Base-by-base conservation (phyloP, 495 filamentous ascomycete species). In the Xylaria intraflava region DNA sequence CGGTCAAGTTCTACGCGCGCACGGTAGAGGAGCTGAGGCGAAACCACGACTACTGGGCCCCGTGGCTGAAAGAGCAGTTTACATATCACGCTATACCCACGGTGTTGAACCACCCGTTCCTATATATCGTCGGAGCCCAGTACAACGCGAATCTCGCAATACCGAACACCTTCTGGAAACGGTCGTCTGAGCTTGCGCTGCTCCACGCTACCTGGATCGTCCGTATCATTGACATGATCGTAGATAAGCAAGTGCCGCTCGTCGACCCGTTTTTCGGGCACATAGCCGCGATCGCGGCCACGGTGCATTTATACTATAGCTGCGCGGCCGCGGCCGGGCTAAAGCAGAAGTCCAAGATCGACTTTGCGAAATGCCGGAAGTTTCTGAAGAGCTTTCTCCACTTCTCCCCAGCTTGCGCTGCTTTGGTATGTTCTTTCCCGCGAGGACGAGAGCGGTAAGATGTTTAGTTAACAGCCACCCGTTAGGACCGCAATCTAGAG, bases 211-310 rank as follows among this genome's bases (percentile, higher is more conserved):
- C 72, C 7, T 76, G 72, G 72, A 60, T 76, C 41, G 72, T 76
- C 22, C 70, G 72, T n/a, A 64, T 76, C 60, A 74, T 76, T 41
- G 72, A 76, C 49, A 76, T 76, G 72, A 69, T 74, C 7, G 61
- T 66, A 5, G 72, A 76, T 24, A 74, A 72, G 62, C 65, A 73
- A 33, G 57, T 76, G 50, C 65, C 67, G 31, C 55, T 76, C 2
- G 69, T 72, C 14, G 72, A 76, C 48, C 72, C 72, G 0, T 76
- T 74, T 57, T 72, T 76, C 36, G 72, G 69, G 17, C 72, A 76
- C 33, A 62, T 63, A 10, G 72, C 71, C 7, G 69, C 69, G 12
- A 74, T 76, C 42, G 72, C 72, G 0, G 72, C 72, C 6, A 74
- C 69, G 0, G 72, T 76, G 7, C 72, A 76, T 46, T 60, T 76